phyloP scores from a whole-genome alignment of 2,329 filamentous ascomycete genomes.

The Ustulina deusta region DNA sequence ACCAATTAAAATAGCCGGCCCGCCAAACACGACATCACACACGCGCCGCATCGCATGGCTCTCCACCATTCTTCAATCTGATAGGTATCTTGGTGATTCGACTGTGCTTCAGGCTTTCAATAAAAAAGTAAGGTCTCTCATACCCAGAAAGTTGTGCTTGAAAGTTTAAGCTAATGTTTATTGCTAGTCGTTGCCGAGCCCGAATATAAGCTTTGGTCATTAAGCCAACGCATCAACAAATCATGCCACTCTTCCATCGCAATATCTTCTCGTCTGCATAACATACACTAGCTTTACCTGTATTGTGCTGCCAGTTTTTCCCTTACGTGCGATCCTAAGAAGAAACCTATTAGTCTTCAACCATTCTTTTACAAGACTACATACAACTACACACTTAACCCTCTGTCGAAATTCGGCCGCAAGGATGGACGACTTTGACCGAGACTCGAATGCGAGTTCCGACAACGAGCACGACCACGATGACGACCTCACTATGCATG shows the following conservation, averaged over 20 bases:
- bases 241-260: conserved; percentile 2
- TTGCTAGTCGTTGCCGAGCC: not conserved
- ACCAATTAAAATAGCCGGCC: conserved; percentile 5
- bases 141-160: not conserved
- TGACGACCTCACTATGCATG: conserved; percentile 50
- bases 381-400: not conserved
- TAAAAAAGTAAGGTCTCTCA: not conserved
- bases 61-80: not conserved
- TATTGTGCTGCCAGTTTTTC: not conserved
- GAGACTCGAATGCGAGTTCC: conserved; percentile 57
- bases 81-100: not conserved
- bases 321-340: not conserved
- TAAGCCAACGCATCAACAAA: not conserved
- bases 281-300: not conserved
- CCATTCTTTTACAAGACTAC: not conserved
- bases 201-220: conserved; percentile 5
- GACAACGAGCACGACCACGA: conserved; percentile 62
- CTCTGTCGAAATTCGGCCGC: not conserved
- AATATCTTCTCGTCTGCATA: conserved; percentile 4
- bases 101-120: not conserved
- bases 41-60: not conserved
- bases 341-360: not conserved
- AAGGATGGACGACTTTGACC: conserved; percentile 56
- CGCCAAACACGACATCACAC: conserved; percentile 11
- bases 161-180: not conserved